phyloP scores from a whole-genome alignment of 129 eudicot genomes.

The Tagetes erecta region DNA sequence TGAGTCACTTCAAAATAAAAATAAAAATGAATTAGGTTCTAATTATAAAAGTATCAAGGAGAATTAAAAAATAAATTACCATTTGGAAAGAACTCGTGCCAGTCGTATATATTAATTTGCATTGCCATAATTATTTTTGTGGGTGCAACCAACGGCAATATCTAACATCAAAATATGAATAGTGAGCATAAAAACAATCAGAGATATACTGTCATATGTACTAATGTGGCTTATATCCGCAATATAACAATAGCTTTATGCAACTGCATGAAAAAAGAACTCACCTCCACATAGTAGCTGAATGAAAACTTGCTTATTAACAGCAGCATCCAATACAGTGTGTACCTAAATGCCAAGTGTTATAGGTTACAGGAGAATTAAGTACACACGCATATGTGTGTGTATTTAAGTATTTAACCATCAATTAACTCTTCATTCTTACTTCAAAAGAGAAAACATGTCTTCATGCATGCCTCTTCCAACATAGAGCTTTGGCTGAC shows the following conservation, averaged over 20 bases:
- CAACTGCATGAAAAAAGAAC: slow-evolving; percentile 9
- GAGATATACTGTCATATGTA: not conserved
- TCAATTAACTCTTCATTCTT: slow-evolving; percentile 38
- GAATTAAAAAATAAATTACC: slow-evolving; percentile 42
- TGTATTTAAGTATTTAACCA: not conserved
- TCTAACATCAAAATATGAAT: slow-evolving; percentile 45
- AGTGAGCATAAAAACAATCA: not conserved
- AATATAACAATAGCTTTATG: not conserved
- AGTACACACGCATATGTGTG: not conserved
- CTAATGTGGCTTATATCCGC: slow-evolving; percentile 7
- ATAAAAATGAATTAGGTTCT: slow-evolving; percentile 20
- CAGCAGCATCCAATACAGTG: slow-evolving; percentile 84
- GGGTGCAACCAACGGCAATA: slow-evolving; percentile 84
- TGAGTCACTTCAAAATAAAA: slow-evolving; percentile 57
- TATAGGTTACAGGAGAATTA: slow-evolving; percentile 11
- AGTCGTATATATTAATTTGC: slow-evolving; percentile 55
- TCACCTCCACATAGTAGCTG: slow-evolving; percentile 98
- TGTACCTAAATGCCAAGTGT: slow-evolving; percentile 57
- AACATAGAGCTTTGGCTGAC: slow-evolving; percentile 94
- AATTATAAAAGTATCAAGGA: slow-evolving; percentile 19
- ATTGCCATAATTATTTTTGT: slow-evolving; percentile 70
- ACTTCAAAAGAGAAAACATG: slow-evolving; percentile 90
- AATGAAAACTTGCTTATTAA: slow-evolving; percentile 86
- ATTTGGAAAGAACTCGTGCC: slow-evolving; percentile 97
- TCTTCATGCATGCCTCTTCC: slow-evolving; percentile 99